Percentiles rank a stretch among this genome's conserved stretches.
phyloP scores from a whole-genome alignment of 2,329 filamentous ascomycete genomes.

The Arthrobotrys megalospora region DNA sequence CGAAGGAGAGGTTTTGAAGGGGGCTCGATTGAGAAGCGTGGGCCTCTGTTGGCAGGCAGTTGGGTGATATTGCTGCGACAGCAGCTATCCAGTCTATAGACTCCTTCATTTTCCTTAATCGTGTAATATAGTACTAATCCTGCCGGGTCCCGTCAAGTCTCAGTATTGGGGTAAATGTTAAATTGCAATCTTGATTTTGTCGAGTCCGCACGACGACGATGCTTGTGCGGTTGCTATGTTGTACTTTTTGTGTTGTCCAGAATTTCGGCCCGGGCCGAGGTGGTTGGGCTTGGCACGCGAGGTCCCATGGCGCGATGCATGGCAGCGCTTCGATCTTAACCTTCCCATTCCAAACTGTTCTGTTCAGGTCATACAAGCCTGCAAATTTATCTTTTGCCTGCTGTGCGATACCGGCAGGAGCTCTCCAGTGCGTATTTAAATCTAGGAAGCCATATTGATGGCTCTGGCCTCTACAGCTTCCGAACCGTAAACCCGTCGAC shows the following conservation, averaged over 20 bases:
- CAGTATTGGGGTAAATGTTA: too few species aligned
- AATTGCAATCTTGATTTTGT: too few species aligned
- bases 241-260: constrained; percentile 9
- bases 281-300: constrained; percentile 2
- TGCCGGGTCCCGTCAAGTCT: too few species aligned
- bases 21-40: too few species aligned
- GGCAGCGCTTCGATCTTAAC: background rate
- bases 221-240: background rate
- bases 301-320: constrained; percentile 6
- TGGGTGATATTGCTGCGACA: too few species aligned
- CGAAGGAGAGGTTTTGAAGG: too few species aligned
- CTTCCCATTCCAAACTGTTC: constrained; percentile 12
- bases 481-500: background rate
- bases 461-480: background rate
- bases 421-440: background rate
- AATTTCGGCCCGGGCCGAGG: background rate
- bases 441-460: constrained; percentile 1
- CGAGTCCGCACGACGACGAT: too few species aligned
- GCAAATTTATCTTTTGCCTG: constrained; percentile 11
- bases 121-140: too few species aligned
- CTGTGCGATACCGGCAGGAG: background rate
- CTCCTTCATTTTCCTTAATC: too few species aligned
- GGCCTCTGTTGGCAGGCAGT: too few species aligned
- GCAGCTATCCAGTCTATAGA: too few species aligned
- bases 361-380: constrained; percentile 8